Evolutionary conservation across 1,284 basidiomycete species (phyloP), one percentile per base, ranked within the genome.

Genomic region (Filobasidium uniguttulatum): DNA sequence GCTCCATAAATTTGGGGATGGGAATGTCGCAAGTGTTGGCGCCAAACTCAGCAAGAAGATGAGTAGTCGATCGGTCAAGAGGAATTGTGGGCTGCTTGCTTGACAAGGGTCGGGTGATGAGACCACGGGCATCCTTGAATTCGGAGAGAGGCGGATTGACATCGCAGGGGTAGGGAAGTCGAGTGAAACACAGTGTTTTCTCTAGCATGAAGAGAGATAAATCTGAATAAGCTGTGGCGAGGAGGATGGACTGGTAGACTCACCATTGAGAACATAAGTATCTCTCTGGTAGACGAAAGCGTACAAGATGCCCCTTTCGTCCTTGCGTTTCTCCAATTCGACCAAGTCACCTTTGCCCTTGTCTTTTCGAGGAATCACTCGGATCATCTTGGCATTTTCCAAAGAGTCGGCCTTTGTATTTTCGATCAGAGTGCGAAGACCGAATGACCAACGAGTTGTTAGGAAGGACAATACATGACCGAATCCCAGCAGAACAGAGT

Each of bases 271-370:
- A 49, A 87, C 78, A 66, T 96, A 98, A 44, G 87, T 90, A 71
- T 99, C 93, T 49, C 85, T 82, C 69, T 98, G 91, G 68, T 97
- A 98, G 66, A 77, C 83, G 75, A 99, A 97, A 15, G 83, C 85
- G 66, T 85, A 85, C 1, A 81, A 79, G 46, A 74, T 72, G 46
- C 50, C 53, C 69, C 71, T 58, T 79, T 77, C 48, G 68, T 66
- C 67, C 25, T 33, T 26, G 59, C 80, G 81, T 71, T 81, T 80
- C 54, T 77, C 66, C 6, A 98, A 71, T 1, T 76, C 72, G 0
- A 96, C 87, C 48, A 98, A 89, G 57, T 93, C 90, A 23, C 88
- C 90, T 57, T 83, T 80, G 20, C 94, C 93, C 52, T 85, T 82
- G 67, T 96, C 89, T 22, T 78, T 72, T 46, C 82, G 77, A 6